Percentiles rank a stretch among this genome's conserved stretches.
Conservation (phyloP, 768 basidiomycete genomes). For the Boletus subparvulus region DNA sequence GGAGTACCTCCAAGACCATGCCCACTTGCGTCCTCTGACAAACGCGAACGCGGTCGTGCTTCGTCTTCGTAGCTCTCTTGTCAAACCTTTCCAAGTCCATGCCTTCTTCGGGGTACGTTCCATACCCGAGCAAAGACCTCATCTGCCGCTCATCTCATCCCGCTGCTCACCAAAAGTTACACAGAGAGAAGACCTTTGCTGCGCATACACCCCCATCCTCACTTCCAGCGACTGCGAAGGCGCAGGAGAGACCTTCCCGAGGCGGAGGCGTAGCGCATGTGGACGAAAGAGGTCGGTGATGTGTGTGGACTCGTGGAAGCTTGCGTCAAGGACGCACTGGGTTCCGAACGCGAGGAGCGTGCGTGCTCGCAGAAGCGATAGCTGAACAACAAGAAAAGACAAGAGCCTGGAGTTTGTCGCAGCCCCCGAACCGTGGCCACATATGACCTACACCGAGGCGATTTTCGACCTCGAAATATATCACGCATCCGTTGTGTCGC, state of each 20-base stretch:
- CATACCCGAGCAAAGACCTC: neutral
- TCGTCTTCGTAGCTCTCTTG: constrained; percentile 62
- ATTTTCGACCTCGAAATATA: constrained; percentile 52
- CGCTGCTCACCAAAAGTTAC: constrained; percentile 14
- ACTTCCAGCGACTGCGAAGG: constrained; percentile 96
- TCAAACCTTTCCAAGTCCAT: constrained; percentile 21
- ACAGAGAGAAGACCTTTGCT: constrained; percentile 75
- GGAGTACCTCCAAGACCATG: constrained; percentile 81
- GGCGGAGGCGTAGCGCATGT: constrained; percentile 72
- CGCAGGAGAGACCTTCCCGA: constrained; percentile 92
- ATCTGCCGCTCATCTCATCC: neutral
- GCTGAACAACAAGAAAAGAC: constrained; percentile 36
- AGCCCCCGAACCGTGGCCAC: constrained; percentile 50
- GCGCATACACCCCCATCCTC: constrained; percentile 82
- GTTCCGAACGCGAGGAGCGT: constrained; percentile 32
- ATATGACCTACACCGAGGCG: constrained; percentile 80
- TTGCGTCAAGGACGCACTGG: constrained; percentile 45
- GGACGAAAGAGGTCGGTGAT: constrained; percentile 44
- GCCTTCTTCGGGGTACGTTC: constrained; percentile 68
- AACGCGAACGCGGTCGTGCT: constrained; percentile 70
- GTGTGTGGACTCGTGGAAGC: constrained; percentile 60
- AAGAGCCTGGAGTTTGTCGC: constrained; percentile 39
- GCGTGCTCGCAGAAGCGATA: constrained; percentile 32
- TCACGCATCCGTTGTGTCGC: constrained; percentile 25
- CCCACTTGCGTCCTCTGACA: constrained; percentile 85